Conservation (phyloP, 2,329 filamentous ascomycete genomes). For the Uncinocarpus reesii region DNA sequence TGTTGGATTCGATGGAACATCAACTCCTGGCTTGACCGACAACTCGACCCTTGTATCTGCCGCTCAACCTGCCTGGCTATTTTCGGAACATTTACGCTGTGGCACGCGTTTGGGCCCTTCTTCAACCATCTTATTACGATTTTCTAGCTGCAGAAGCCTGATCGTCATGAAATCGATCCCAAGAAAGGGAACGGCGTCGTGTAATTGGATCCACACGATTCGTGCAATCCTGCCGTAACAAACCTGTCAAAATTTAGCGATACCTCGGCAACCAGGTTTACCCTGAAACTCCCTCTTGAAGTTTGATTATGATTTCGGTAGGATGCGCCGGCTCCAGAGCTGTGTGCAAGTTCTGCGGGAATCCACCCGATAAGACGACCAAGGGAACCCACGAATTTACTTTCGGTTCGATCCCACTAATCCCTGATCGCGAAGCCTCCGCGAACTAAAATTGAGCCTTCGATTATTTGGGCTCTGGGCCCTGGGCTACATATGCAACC, state of each 20-base stretch:
- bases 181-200: not conserved
- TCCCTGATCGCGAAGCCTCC: conserved; percentile 11
- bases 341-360: conserved; percentile 8
- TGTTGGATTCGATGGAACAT: not conserved
- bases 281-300: conserved; percentile 4
- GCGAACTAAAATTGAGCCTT: conserved; percentile 9
- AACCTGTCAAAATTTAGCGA: conserved; percentile 9
- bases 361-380: conserved; percentile 13
- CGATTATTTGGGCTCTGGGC: not conserved
- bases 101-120: conserved; percentile 6
- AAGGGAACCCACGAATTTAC: conserved; percentile 8
- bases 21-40: too few relatives aligned
- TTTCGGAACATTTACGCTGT: conserved; percentile 10
- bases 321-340: conserved; percentile 12
- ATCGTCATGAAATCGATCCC: conserved; percentile 8
- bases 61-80: conserved; percentile 10
- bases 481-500: conserved; percentile 9
- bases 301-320: conserved; percentile 13
- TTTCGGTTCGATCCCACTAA: conserved; percentile 11
- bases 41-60: conserved; percentile 1
- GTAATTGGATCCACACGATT: conserved; percentile 1
- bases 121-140: not conserved
- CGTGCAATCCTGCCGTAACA: conserved; percentile 9
- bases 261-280: conserved; percentile 9
- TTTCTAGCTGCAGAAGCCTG: conserved; percentile 12